Evolutionary conservation across 2,329 filamentous ascomycete genomes (phyloP).

Genomic region (Xylaria sp.): DNA sequence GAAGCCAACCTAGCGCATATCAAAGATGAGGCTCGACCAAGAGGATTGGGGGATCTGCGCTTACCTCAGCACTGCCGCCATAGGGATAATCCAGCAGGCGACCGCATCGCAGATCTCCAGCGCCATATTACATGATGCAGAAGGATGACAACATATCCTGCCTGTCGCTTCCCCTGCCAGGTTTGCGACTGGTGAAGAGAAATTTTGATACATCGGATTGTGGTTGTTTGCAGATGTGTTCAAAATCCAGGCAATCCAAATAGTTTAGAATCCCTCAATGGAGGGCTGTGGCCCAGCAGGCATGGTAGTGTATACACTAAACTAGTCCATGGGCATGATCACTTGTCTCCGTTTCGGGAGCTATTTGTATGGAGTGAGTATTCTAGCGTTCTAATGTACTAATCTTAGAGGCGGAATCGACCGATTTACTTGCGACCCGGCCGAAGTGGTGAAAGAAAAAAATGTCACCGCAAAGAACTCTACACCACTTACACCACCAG

Average conservation of each 20-base stretch:
- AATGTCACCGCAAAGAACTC: too few species aligned
- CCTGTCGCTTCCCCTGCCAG: neutral
- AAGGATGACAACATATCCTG: neutral
- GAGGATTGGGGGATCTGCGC: slow-evolving; percentile 25
- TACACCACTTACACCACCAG: too few species aligned
- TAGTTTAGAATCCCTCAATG: neutral
- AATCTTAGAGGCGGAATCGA: slow-evolving; percentile 13
- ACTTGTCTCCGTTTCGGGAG: slow-evolving; percentile 22
- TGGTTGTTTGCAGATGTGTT: slow-evolving; percentile 11
- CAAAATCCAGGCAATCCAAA: slow-evolving; percentile 8
- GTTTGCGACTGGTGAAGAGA: neutral
- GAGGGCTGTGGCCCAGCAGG: slow-evolving; percentile 7
- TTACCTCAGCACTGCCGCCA: slow-evolving; percentile 3
- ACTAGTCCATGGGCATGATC: slow-evolving; percentile 4
- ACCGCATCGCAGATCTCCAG: slow-evolving; percentile 5
- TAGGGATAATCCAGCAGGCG: neutral
- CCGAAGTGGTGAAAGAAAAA: too few species aligned
- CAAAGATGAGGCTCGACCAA: slow-evolving; percentile 34
- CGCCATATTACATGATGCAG: neutral
- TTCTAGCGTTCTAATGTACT: neutral
- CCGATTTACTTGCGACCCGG: neutral
- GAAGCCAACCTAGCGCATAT: neutral
- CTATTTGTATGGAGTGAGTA: slow-evolving; percentile 9
- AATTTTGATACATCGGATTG: neutral
- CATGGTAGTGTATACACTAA: neutral